Conservation (phyloP, 1,139 yeast genomes). For the Pichia terricola region DNA sequence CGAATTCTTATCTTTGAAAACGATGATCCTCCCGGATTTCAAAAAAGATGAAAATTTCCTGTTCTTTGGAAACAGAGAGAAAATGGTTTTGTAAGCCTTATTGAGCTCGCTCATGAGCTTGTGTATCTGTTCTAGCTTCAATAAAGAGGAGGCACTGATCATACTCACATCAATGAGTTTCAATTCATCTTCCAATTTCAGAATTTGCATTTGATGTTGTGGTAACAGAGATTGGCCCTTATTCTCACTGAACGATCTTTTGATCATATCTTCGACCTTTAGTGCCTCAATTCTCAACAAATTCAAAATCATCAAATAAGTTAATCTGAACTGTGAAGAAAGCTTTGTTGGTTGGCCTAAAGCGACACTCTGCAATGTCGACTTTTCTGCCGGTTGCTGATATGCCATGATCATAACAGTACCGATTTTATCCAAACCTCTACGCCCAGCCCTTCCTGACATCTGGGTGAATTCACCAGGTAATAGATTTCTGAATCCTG, state of each 20-base stretch:
- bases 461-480: constrained; percentile 99
- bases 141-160: too few species aligned
- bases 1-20: constrained; percentile 40
- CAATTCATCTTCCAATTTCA: constrained; percentile 41
- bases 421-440: constrained; percentile 98
- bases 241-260: constrained; percentile 89
- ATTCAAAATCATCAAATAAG: constrained; percentile 92
- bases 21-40: constrained; percentile 45
- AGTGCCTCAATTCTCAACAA: constrained; percentile 86
- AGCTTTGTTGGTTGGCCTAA: constrained; percentile 85
- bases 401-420: constrained; percentile 96
- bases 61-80: neutral
- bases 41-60: neutral
- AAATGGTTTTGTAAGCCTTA: too few species aligned
- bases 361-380: constrained; percentile 62
- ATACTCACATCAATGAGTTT: constrained; percentile 31
- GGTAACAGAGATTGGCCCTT: constrained; percentile 79
- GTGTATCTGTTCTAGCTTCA: too few species aligned
- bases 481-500: constrained; percentile 63
- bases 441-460: constrained; percentile 99
- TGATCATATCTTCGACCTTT: constrained; percentile 94
- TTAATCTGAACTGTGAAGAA: constrained; percentile 83
- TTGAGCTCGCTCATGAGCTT: too few species aligned
- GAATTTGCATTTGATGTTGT: constrained; percentile 66
- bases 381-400: constrained; percentile 50